Base-by-base conservation (phyloP, 306 rosid genomes). In the Prinsepia uniflora region DNA sequence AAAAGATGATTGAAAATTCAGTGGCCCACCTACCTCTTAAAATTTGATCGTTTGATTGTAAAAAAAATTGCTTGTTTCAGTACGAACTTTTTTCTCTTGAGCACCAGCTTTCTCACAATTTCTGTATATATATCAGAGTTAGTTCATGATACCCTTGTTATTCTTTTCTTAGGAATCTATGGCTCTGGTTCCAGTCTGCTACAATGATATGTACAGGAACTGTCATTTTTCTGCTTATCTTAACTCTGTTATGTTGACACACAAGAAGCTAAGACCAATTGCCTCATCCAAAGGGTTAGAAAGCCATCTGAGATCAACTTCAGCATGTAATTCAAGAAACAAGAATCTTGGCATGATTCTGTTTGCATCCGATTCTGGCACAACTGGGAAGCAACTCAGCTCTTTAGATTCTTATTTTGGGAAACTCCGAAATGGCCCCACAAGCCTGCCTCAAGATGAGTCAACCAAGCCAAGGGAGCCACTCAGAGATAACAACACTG, bases 361-460 rank as follows among this genome's bases (percentile, higher is more conserved):
- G 66, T 80, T 65, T 76, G 81, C 88, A 39, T 57, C 76, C 20
- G 87, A 67, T 39, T 72, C 88, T 68, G 55, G 71, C 18, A 44
- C 74, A 40, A 63, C 62, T 47, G 72, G 83, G 83, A 80, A 84
- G 71, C 96, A 90, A 6, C 72, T 93, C 70, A 82, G 86, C 46
- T 83, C 88, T 8, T 71, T 93, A 66, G 86, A 81, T 73, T 85
- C 90, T 48, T 88, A 88, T 70, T 88, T 90, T 73, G 77, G 78
- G 50, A 88, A 91, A 76, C 90, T 90, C 43, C 76, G 80, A 62
- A 78, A 75, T 47, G 42, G 36, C 36, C 36, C 68, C 70, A 41
- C 76, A 14, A 79, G 65, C 44, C 40, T 44, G 52, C 57, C 73
- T 50, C 64, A 74, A 63, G 80, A 80, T 68, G 19, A 71, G 68